Percentiles rank a stretch among this genome's conserved stretches.
Conservation (phyloP, 1,284 basidiomycete genomes). For the Exobasidium rhododendri region DNA sequence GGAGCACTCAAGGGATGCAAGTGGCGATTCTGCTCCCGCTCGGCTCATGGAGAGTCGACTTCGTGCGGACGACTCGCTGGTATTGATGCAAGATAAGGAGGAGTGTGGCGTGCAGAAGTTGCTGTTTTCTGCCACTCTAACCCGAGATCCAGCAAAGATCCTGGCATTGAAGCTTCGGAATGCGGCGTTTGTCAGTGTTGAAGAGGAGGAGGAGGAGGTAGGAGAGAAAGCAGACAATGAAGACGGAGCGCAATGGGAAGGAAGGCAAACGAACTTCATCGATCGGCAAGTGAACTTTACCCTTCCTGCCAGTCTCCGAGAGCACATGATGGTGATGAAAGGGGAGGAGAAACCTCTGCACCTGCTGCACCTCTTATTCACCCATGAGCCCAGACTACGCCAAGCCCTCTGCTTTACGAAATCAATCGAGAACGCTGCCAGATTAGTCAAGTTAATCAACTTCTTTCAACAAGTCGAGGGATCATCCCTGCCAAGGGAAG, state of each 20-base stretch:
- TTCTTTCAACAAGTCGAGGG: constrained; percentile 65
- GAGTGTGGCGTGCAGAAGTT: constrained; percentile 68
- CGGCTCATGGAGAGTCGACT: not conserved
- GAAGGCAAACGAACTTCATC: constrained; percentile 57
- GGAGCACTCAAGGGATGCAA: not conserved
- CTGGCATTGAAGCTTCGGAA: constrained; percentile 73
- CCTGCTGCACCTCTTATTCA: constrained; percentile 78
- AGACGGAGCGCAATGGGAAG: constrained; percentile 36
- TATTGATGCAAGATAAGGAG: not conserved
- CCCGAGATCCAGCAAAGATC: constrained; percentile 87
- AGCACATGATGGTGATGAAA: constrained; percentile 75
- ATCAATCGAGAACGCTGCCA: constrained; percentile 80
- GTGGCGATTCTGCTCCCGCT: constrained; percentile 1
- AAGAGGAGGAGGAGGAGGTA: constrained; percentile 56
- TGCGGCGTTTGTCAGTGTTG: constrained; percentile 83
- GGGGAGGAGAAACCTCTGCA: constrained; percentile 81
- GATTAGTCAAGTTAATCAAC: constrained; percentile 77
- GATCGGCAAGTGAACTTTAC: constrained; percentile 63
- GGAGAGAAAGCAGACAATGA: constrained; percentile 28
- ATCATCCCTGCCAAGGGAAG: not conserved
- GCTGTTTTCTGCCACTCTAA: constrained; percentile 93
- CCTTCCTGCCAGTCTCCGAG: constrained; percentile 39
- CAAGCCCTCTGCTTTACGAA: constrained; percentile 90
- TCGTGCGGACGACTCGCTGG: not conserved
- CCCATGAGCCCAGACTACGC: constrained; percentile 30